Conservation (phyloP, 805 yeast species). For the Hemisphaericaspora nanyangensis region DNA sequence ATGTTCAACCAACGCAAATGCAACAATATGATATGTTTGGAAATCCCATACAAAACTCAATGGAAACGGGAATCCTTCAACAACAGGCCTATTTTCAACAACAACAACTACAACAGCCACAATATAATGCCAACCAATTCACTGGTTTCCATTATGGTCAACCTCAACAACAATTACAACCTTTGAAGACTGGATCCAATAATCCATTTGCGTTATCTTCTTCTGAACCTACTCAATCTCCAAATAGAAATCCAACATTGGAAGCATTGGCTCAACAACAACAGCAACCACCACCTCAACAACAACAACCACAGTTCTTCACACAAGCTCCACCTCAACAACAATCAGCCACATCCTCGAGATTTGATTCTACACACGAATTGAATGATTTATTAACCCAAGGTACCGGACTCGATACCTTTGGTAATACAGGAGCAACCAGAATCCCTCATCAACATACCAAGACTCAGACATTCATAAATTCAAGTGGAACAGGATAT, state of each 20-base stretch:
- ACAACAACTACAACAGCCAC: conserved; percentile 30
- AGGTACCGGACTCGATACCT: conserved; percentile 92
- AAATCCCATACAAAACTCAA: conserved; percentile 54
- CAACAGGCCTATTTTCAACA: conserved; percentile 22
- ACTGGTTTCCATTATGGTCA: conserved; percentile 29
- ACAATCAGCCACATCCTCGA: conserved; percentile 23
- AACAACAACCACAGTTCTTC: conserved; percentile 26
- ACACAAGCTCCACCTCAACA: conserved; percentile 26
- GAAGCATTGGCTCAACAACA: conserved; percentile 25
- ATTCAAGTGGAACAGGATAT: conserved; percentile 84
- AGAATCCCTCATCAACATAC: conserved; percentile 95
- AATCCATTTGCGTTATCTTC: conserved; percentile 65
- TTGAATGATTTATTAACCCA: conserved; percentile 74
- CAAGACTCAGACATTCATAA: conserved; percentile 71
- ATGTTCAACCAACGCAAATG: conserved; percentile 17
- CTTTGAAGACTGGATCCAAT: conserved; percentile 67
- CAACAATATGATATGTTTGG: conserved; percentile 61
- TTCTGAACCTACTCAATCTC: conserved; percentile 11
- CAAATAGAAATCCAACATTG: conserved; percentile 19
- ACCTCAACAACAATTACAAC: conserved; percentile 36
- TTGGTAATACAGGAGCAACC: conserved; percentile 79
- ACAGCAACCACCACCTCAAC: conserved; percentile 26
- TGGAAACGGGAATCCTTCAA: conserved; percentile 53
- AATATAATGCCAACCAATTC: conserved; percentile 25
- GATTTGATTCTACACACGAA: conserved; percentile 50